Evolutionary conservation across 495 filamentous ascomycete genomes (phyloP).

Genomic region (Aspergillus steynii): DNA sequence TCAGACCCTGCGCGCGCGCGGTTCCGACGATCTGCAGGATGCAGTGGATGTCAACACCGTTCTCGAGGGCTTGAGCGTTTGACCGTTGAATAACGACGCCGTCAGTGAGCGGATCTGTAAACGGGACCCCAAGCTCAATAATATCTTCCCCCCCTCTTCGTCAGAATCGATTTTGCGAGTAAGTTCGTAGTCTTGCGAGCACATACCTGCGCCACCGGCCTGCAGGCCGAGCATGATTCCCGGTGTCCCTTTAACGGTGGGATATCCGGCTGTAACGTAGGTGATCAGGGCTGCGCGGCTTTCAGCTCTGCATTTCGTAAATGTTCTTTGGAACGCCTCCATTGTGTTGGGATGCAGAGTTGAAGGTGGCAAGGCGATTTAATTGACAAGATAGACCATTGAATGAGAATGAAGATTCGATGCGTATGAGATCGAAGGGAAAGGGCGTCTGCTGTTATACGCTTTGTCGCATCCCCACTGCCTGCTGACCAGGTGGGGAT

Average conservation of each 20-base stretch:
- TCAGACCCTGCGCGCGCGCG: constrained; percentile 67
- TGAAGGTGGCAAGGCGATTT: too few relatives aligned
- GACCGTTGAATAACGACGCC: constrained; percentile 82
- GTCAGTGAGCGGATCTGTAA: constrained; percentile 88
- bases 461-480: too few relatives aligned
- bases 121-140: constrained; percentile 63
- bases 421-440: too few relatives aligned
- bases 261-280: constrained; percentile 88
- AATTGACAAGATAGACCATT: too few relatives aligned
- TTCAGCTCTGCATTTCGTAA: constrained; percentile 68
- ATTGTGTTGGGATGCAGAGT: constrained; percentile 24
- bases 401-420: too few relatives aligned
- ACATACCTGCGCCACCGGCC: constrained; percentile 73
- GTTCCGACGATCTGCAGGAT: constrained; percentile 71
- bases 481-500: too few relatives aligned
- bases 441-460: too few relatives aligned
- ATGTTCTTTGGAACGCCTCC: constrained; percentile 73
- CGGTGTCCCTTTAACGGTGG: constrained; percentile 65
- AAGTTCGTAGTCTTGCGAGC: neutral
- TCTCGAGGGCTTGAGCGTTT: constrained; percentile 72
- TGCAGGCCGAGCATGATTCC: constrained; percentile 82
- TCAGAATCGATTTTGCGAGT: neutral
- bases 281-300: constrained; percentile 68
- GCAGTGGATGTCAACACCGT: constrained; percentile 72
- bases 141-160: constrained; percentile 11